phyloP scores from a whole-genome alignment of 2,329 filamentous ascomycete species.

The Endoconidiophora laricicola region DNA sequence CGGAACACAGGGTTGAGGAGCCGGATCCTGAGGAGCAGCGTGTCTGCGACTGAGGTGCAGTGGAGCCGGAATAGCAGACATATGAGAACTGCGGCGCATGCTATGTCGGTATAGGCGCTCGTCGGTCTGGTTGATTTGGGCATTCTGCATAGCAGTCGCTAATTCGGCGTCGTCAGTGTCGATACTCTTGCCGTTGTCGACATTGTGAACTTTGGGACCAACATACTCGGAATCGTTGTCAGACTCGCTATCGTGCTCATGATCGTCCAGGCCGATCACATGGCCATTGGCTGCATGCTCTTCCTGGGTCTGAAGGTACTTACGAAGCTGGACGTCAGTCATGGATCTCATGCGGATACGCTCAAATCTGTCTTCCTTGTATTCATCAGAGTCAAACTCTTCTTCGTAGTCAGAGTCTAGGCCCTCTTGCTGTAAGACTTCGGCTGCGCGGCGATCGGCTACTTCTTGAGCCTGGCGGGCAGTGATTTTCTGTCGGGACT shows the following conservation, averaged over 20 bases:
- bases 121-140: no score
- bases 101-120: background rate
- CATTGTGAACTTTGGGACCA: no score
- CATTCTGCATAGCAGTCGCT: background rate
- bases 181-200: no score
- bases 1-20: no score
- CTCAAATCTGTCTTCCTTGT: background rate
- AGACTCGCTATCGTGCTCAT: no score
- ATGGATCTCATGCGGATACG: background rate
- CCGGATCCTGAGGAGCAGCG: background rate
- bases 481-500: no score
- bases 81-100: background rate
- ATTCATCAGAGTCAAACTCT: no score
- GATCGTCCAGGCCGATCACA: no score
- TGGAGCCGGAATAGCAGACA: conserved; percentile 2
- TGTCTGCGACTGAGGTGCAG: background rate
- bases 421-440: background rate
- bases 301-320: no score
- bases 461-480: no score
- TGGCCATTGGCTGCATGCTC: no score
- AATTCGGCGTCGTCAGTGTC: background rate
- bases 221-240: no score
- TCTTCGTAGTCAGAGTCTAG: background rate
- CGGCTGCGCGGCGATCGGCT: background rate
- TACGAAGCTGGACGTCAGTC: background rate